Conservation (phyloP, 495 filamentous ascomycete genomes). For the Neohortaea acidophila region DNA sequence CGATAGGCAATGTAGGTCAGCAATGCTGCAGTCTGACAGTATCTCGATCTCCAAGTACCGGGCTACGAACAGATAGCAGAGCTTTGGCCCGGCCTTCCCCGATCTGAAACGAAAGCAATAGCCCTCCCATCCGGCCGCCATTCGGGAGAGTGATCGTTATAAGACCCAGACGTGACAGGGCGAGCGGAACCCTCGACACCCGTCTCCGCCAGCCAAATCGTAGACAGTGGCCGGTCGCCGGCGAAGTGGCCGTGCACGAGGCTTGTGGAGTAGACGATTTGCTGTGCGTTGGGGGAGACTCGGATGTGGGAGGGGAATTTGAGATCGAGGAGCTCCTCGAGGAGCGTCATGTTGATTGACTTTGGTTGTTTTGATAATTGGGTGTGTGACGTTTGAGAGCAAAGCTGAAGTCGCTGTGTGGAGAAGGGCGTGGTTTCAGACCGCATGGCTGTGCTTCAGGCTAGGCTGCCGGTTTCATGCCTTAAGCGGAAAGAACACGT, state of each 20-base stretch:
- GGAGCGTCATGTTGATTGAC: neutral
- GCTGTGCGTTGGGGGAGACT: slow-evolving; percentile 9
- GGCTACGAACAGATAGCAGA: slow-evolving; percentile 19
- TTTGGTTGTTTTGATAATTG: too few relatives aligned
- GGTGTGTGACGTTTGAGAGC: too few relatives aligned
- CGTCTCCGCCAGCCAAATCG: slow-evolving; percentile 12
- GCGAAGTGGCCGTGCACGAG: neutral
- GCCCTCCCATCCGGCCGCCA: slow-evolving; percentile 14
- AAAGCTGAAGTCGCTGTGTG: too few relatives aligned
- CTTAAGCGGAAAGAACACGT: too few relatives aligned
- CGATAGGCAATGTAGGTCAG: too few relatives aligned
- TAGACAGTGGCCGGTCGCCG: slow-evolving; percentile 7
- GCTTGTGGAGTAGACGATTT: slow-evolving; percentile 10
- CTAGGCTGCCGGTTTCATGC: too few relatives aligned
- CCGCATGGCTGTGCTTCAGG: too few relatives aligned
- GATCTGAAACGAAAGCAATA: slow-evolving; percentile 19
- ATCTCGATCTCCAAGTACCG: too few relatives aligned
- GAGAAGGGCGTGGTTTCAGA: too few relatives aligned
- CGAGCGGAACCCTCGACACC: slow-evolving; percentile 12
- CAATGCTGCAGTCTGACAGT: too few relatives aligned
- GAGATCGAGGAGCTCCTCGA: slow-evolving; percentile 6
- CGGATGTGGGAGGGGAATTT: slow-evolving; percentile 7
- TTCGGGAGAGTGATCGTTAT: slow-evolving; percentile 9
- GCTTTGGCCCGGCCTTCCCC: slow-evolving; percentile 11
- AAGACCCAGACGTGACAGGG: slow-evolving; percentile 10